Conservation (phyloP, 345 rosid genomes). For the Hibiscus tridactylites region DNA sequence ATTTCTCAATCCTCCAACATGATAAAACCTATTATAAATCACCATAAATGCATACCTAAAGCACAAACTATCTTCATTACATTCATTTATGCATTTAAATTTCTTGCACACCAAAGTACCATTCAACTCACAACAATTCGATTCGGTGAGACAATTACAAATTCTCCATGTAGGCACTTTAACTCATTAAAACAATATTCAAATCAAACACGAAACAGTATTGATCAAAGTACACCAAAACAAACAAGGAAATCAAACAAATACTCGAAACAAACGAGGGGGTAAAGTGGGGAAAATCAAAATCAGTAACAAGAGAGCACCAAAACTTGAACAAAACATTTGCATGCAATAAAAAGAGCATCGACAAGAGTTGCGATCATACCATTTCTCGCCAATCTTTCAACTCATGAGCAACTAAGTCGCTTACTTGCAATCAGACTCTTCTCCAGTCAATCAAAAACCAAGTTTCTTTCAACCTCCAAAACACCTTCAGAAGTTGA, state of each 20-base stretch:
- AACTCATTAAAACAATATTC: neutral
- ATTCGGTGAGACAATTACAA: neutral
- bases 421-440: neutral
- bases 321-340: constrained; percentile 2
- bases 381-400: neutral
- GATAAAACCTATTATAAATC: neutral
- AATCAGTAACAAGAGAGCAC: neutral
- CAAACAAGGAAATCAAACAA: neutral
- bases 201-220: neutral
- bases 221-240: neutral
- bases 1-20: neutral
- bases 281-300: no score
- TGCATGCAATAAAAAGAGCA: neutral
- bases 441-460: neutral
- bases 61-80: neutral
- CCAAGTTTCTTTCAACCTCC: neutral
- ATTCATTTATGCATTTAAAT: neutral
- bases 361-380: neutral
- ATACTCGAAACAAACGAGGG: neutral
- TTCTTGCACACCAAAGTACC: neutral
- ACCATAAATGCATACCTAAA: neutral
- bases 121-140: neutral
- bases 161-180: neutral
- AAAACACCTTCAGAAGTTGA: neutral
- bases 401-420: neutral